A percentile compares a stretch with the other conserved stretches of the same genome.
These are phyloP conservation scores for Mucor sp. DNA, from an alignment of 371 early-diverging fungal genomes.

Conservation along the genomic window DNA sequence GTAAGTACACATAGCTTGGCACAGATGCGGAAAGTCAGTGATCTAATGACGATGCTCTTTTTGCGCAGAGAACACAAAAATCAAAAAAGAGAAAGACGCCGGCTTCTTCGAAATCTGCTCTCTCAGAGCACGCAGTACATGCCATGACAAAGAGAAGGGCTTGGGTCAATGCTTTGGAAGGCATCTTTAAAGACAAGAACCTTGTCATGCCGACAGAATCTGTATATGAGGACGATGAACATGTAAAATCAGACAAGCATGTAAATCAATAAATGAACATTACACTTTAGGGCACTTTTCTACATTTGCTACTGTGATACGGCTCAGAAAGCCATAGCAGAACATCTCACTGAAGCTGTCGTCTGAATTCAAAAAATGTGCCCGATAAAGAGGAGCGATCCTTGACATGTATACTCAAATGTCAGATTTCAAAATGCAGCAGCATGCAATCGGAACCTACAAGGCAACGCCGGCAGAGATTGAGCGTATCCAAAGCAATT, in stretches of 20 bases:
- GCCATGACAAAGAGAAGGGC: slow-evolving; percentile 60
- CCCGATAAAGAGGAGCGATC: no score
- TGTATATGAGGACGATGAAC: slow-evolving; percentile 24
- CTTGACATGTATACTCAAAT: no score
- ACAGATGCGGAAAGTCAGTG: background rate
- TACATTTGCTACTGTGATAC: no score
- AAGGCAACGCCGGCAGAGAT: no score
- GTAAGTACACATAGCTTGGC: slow-evolving; percentile 51
- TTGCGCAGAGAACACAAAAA: slow-evolving; percentile 62
- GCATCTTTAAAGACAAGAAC: slow-evolving; percentile 45
- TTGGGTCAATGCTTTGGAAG: slow-evolving; percentile 44
- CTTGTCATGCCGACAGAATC: slow-evolving; percentile 39
- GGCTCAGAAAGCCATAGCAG: no score
- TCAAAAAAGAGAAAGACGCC: slow-evolving; percentile 75
- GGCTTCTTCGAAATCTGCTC: slow-evolving; percentile 48
- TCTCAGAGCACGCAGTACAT: slow-evolving; percentile 56
- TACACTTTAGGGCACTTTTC: background rate
- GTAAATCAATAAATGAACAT: background rate
- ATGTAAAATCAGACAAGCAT: background rate
- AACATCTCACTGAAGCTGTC: no score
- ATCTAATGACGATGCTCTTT: background rate
- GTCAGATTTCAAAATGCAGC: no score
- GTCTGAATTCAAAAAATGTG: no score
- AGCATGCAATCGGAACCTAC: no score
- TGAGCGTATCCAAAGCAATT: no score